Evolutionary conservation across 768 basidiomycete genomes (phyloP).

Genomic region (Pisolithus orientalis): DNA sequence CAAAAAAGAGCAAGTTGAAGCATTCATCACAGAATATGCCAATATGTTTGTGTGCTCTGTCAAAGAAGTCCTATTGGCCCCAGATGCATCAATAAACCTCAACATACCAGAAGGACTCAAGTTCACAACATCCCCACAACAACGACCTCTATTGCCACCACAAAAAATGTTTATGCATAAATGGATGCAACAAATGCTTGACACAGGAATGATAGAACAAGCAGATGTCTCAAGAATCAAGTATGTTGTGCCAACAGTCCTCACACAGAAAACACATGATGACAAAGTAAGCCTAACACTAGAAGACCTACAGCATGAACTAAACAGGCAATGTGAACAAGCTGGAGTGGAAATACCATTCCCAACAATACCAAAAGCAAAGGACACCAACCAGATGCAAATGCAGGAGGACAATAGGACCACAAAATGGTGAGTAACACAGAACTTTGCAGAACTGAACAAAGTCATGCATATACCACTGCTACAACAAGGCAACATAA

Average conservation of each 20-base stretch:
- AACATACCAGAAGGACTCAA: background rate
- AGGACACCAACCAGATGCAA: background rate
- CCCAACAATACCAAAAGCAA: background rate
- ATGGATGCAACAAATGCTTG: too few species aligned
- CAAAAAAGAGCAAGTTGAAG: slow-evolving; percentile 17
- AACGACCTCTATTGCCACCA: background rate
- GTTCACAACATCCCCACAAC: background rate
- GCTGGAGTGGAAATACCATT: background rate
- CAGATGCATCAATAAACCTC: background rate
- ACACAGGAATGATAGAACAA: too few species aligned
- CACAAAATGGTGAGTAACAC: background rate
- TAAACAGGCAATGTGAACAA: slow-evolving; percentile 17
- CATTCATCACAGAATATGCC: slow-evolving; percentile 28
- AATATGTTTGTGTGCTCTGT: slow-evolving; percentile 35
- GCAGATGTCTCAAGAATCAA: background rate
- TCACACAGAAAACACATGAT: slow-evolving; percentile 34
- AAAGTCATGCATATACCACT: background rate
- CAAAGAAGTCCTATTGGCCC: slow-evolving; percentile 30
- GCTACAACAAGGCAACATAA: too few species aligned
- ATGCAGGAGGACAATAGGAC: background rate
- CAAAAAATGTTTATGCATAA: background rate
- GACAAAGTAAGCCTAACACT: slow-evolving; percentile 18
- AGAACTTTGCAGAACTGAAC: background rate
- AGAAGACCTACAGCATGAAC: slow-evolving; percentile 28
- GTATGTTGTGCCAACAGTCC: slow-evolving; percentile 16